Conservation (phyloP, 129 eudicot genomes). For the Mikania micrantha region DNA sequence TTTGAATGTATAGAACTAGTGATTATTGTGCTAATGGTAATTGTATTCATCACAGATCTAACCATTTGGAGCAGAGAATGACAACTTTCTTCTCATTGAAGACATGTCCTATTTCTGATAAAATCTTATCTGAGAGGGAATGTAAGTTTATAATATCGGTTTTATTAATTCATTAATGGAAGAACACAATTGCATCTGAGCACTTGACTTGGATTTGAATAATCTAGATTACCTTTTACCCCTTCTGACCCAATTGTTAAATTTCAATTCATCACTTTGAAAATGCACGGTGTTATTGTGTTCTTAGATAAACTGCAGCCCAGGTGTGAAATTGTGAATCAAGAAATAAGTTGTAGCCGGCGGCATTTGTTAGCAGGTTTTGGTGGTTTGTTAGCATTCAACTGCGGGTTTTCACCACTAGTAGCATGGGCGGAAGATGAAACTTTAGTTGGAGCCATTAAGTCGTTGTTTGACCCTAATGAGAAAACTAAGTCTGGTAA, state of each 20-base stretch:
- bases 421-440: constrained; percentile 70
- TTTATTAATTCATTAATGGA: not conserved
- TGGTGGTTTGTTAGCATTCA: constrained; percentile 30
- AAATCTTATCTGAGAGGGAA: constrained; percentile 19
- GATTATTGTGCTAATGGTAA: not conserved
- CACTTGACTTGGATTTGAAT: not conserved
- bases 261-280: not conserved
- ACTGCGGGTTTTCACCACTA: constrained; percentile 18
- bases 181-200: not conserved
- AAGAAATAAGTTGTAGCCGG: constrained; percentile 27
- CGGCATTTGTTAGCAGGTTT: constrained; percentile 30
- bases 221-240: not conserved
- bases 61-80: constrained; percentile 26
- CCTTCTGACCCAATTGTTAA: not conserved
- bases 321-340: constrained; percentile 16
- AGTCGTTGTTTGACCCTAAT: constrained; percentile 77
- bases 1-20: not conserved
- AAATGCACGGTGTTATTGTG: not conserved
- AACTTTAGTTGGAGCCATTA: constrained; percentile 53
- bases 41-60: not conserved
- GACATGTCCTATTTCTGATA: constrained; percentile 21
- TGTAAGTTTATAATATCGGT: constrained; percentile 21
- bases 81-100: constrained; percentile 27
- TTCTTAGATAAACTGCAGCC: constrained; percentile 36
- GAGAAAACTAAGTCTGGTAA: constrained; percentile 91